Evolutionary conservation across 176 grass and related monocot species (phyloP).

Genomic region (Oryza glumipatula): DNA sequence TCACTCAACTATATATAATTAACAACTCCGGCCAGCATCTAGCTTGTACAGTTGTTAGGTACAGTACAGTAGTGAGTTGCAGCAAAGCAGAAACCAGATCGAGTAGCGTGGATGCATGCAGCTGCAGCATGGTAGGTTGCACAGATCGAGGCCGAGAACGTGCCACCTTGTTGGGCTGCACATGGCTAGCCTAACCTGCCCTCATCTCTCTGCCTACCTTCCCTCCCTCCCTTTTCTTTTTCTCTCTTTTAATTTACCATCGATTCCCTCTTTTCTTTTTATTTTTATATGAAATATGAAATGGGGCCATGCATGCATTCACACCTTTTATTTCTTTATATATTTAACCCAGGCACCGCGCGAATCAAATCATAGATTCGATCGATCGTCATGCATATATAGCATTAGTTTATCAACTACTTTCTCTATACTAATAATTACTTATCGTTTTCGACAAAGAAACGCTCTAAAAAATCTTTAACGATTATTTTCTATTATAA

Average conservation of each 20-base stretch:
- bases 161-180: slow-evolving; percentile 23
- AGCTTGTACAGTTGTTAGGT: no score
- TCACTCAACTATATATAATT: no score
- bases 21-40: no score
- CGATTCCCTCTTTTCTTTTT: neutral
- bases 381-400: neutral
- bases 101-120: no score
- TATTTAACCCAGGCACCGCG: neutral
- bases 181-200: neutral
- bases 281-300: neutral
- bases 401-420: no score
- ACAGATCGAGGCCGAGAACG: slow-evolving; percentile 2
- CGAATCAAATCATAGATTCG: neutral
- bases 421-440: no score
- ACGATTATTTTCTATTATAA: no score
- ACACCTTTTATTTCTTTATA: neutral
- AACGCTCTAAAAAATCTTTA: no score
- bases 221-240: neutral
- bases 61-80: no score
- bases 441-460: no score
- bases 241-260: neutral
- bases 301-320: neutral
- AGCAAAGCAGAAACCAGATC: no score
- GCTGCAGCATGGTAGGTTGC: neutral
- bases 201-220: neutral